Evolutionary conservation across 1,139 yeast species (phyloP).

Genomic region (Taphrina wiesneri): DNA sequence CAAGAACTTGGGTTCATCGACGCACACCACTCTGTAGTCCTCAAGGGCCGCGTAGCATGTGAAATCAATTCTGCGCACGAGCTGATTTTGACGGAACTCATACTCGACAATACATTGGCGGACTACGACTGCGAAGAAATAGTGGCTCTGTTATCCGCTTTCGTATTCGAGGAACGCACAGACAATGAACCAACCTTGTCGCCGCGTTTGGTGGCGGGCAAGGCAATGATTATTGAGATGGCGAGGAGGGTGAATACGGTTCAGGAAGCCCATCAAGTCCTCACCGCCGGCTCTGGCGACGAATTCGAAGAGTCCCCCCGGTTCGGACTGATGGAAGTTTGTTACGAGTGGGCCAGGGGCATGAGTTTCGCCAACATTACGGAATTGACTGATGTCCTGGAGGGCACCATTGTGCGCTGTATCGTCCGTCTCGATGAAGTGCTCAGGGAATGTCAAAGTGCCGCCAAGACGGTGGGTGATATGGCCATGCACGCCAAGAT

Average conservation of each 20-base stretch:
- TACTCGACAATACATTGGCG: slow-evolving; percentile 85
- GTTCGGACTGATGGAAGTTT: slow-evolving; percentile 88
- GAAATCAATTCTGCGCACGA: slow-evolving; percentile 92
- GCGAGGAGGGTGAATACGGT: slow-evolving; percentile 64
- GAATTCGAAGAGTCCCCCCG: slow-evolving; percentile 71
- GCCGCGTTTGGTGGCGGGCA: slow-evolving; percentile 79
- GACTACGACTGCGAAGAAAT: slow-evolving; percentile 95
- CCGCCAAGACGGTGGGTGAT: slow-evolving; percentile 93
- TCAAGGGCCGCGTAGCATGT: slow-evolving; percentile 85
- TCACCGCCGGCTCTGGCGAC: slow-evolving; percentile 37
- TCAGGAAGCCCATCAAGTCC: slow-evolving; percentile 66
- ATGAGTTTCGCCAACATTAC: slow-evolving; percentile 85
- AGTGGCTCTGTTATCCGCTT: slow-evolving; percentile 85
- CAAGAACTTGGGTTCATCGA: slow-evolving; percentile 77
- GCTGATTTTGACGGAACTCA: slow-evolving; percentile 79
- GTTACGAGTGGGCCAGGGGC: slow-evolving; percentile 98
- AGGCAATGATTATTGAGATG: slow-evolving; percentile 66
- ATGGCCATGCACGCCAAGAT: slow-evolving; percentile 81
- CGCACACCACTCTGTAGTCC: slow-evolving; percentile 66
- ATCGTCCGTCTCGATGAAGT: slow-evolving; percentile 92
- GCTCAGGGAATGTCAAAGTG: slow-evolving; percentile 91
- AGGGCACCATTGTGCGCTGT: slow-evolving; percentile 97
- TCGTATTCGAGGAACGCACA: slow-evolving; percentile 86
- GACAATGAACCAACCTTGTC: slow-evolving; percentile 63
- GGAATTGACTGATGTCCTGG: slow-evolving; percentile 84